Percentiles rank a stretch among this genome's conserved stretches.
Evolutionary conservation across 768 basidiomycete genomes (phyloP).

Genomic region (Termitomyces sp.): DNA sequence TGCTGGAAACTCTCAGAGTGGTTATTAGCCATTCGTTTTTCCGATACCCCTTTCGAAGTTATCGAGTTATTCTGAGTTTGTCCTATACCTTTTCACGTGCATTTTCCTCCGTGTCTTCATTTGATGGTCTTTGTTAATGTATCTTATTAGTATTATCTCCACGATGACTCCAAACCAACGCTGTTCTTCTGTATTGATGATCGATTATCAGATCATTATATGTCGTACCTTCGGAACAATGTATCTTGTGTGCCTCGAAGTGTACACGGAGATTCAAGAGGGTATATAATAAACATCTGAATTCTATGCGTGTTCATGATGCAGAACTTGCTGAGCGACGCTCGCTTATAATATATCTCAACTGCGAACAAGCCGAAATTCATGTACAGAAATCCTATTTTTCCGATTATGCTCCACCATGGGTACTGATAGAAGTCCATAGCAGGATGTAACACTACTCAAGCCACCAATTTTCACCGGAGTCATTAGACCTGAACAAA

Average conservation of each 20-base stretch:
- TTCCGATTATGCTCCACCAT: not conserved
- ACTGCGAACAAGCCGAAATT: too few relatives aligned
- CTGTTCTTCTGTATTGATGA: not conserved
- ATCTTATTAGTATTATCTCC: not conserved
- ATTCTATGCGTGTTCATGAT: too few relatives aligned
- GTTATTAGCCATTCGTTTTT: constrained; percentile 34
- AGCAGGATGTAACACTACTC: not conserved
- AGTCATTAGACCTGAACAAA: not conserved
- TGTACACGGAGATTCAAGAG: not conserved
- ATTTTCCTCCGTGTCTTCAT: not conserved
- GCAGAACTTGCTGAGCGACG: too few relatives aligned
- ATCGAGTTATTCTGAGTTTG: constrained; percentile 2
- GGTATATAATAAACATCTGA: not conserved
- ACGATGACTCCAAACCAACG: not conserved
- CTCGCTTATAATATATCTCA: too few relatives aligned
- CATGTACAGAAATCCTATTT: too few relatives aligned
- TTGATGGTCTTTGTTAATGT: not conserved
- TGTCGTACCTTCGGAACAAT: not conserved
- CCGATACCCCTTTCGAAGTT: not conserved
- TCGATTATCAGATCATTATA: not conserved
- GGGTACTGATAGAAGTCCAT: too few relatives aligned
- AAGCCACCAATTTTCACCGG: not conserved
- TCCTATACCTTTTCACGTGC: not conserved
- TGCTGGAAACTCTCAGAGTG: constrained; percentile 45
- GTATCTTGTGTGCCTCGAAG: not conserved